These are phyloP conservation scores for Tuber microsphaerosporum DNA, from an alignment of 495 filamentous ascomycete species.

Conservation along the genomic window DNA sequence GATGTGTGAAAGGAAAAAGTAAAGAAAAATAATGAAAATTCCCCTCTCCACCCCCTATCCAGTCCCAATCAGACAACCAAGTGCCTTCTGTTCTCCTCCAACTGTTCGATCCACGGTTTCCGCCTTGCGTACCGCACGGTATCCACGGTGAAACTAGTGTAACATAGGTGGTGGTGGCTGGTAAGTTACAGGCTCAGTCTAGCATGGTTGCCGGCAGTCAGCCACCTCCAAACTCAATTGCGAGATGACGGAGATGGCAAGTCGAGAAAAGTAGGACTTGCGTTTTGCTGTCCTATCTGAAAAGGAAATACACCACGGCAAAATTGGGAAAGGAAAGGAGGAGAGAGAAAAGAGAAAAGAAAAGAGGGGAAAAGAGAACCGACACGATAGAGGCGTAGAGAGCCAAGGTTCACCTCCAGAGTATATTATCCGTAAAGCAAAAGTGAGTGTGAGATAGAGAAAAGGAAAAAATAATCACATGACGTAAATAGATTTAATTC, in stretches of 20 bases:
- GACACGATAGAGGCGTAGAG: not conserved
- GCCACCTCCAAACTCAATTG: slow-evolving; percentile 44
- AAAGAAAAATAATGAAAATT: too few relatives aligned
- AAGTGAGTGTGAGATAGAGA: not conserved
- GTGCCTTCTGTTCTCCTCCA: too few relatives aligned
- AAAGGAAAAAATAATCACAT: not conserved
- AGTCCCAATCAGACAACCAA: too few relatives aligned
- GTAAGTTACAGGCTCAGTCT: not conserved
- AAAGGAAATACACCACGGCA: not conserved
- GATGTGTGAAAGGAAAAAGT: too few relatives aligned
- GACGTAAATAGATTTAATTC: not conserved
- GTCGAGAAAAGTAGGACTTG: slow-evolving; percentile 32
- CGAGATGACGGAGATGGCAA: slow-evolving; percentile 48
- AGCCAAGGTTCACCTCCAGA: not conserved
- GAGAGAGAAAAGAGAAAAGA: not conserved
- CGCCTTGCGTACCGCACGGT: too few relatives aligned
- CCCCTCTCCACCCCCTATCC: too few relatives aligned
- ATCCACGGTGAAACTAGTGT: too few relatives aligned
- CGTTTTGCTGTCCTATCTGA: not conserved
- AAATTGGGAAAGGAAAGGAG: not conserved
- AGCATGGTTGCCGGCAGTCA: slow-evolving; percentile 46
- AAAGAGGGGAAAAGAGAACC: not conserved
- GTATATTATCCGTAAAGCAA: not conserved
- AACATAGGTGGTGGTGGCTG: too few relatives aligned
- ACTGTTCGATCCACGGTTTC: too few relatives aligned